Conservation (phyloP, 2,329 filamentous ascomycete genomes). For the Cladophialophora immunda region DNA sequence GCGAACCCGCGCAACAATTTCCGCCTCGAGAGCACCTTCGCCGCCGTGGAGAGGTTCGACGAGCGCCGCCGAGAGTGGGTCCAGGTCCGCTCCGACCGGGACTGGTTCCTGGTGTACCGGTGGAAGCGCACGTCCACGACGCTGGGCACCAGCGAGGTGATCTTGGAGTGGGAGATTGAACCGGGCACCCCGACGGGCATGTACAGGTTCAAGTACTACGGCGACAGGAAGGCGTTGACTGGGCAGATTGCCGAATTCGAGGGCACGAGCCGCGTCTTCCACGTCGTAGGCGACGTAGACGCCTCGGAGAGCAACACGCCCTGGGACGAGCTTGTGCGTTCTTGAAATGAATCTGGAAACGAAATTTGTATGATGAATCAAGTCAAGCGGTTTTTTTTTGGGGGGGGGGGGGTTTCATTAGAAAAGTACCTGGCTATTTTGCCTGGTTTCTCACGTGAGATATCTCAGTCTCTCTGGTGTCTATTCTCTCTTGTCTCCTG, state of each 20-base stretch:
- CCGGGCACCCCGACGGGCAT: conserved; percentile 62
- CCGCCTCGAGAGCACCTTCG: conserved; percentile 78
- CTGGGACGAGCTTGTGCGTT: conserved; percentile 31
- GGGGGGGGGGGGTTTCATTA: too few relatives aligned
- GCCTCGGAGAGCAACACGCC: neutral
- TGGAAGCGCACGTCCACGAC: conserved; percentile 78
- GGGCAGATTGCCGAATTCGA: conserved; percentile 73
- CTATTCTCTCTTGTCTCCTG: neutral
- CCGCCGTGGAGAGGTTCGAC: conserved; percentile 73
- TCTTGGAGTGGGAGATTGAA: conserved; percentile 81
- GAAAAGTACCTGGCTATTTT: neutral
- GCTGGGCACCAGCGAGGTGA: conserved; percentile 79
- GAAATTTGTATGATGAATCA: neutral
- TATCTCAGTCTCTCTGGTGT: neutral
- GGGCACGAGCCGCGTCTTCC: conserved; percentile 65
- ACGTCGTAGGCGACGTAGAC: conserved; percentile 40
- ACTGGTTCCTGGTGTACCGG: conserved; percentile 83
- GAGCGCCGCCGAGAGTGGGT: conserved; percentile 64
- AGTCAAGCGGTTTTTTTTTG: neutral
- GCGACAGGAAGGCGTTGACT: conserved; percentile 75
- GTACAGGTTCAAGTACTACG: conserved; percentile 84
- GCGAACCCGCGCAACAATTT: conserved; percentile 93
- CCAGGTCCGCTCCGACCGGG: conserved; percentile 73
- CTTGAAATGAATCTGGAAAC: conserved; percentile 19
- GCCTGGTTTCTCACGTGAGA: neutral